Base-by-base conservation (phyloP, 345 rosid genomes). In the Geranium rotundifolium region DNA sequence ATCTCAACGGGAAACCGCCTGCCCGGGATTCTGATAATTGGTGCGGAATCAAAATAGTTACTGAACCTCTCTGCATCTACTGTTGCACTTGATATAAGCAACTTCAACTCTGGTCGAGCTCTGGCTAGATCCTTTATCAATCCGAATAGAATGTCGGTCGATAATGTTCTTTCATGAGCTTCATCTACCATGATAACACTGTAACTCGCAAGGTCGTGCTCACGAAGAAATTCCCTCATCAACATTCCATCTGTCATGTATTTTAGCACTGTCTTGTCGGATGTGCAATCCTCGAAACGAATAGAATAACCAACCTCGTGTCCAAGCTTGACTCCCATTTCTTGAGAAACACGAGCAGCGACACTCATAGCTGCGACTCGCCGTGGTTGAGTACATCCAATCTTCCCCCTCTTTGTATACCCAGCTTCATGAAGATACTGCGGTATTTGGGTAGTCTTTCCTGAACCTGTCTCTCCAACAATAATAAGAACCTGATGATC, bases 221-320 rank as follows among this genome's bases (percentile, higher is more conserved):
- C 97, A 13, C 97, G 93, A 61, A 93, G 85, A 67, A 93, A 88
- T 74, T 93, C 97, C 16, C 97, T 85, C 78, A 90, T 65, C 65
- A 93, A 75, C 97, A 93, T 93, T 59, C 97, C 97, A 78, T 93
- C 99, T n/a, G n/a, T n/a, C n/a, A n/a, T n/a, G n/a, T n/a, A n/a
- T n/a, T n/a, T n/a, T n/a, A n/a, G n/a, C n/a, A 93, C 72, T 4
- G 97, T 93, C 81, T 88, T 90, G 56, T 93, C 99, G 8, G 99
- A 93, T 19, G 97, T 90, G 72, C 97, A 90, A 77, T 93, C 99
- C 75, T 93, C 99, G 77, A 93, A 93, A 20, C 99, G 88, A 69
- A 93, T 90, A 61, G 97, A 93, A 65, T 93, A 93, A 50, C 99
- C 99, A 64, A 90, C 96, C 85, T 93, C 99, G 15, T 93, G 97